phyloP scores from a whole-genome alignment of 345 rosid species.

The Rhodamnia rubescens region DNA sequence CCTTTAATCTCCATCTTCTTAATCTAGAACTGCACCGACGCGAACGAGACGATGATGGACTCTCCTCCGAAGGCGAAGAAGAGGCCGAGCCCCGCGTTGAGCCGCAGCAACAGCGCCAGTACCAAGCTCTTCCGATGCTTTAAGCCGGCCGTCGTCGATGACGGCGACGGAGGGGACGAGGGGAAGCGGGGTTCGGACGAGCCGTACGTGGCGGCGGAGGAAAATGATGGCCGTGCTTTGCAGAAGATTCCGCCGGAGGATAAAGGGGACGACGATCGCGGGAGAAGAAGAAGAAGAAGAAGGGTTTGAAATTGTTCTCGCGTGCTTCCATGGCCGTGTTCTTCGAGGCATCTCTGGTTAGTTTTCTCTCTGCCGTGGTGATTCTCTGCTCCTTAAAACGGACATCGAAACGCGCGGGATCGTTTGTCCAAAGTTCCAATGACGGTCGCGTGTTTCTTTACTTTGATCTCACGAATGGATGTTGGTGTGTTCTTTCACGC shows the following conservation, averaged over 20 bases:
- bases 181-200: not conserved
- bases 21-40: not conserved
- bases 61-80: not conserved
- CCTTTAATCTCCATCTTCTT: not conserved
- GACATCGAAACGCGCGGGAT: not conserved
- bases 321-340: slow-evolving; percentile 20
- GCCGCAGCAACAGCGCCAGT: not conserved
- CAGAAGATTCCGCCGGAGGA: not conserved
- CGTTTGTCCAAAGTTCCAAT: not conserved
- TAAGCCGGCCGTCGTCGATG: not conserved
- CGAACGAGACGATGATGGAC: not conserved
- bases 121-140: not conserved
- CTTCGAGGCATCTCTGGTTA: slow-evolving; percentile 36
- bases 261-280: not conserved
- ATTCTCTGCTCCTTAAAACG: not conserved
- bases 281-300: not conserved
- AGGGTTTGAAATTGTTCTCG: not conserved
- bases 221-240: not conserved
- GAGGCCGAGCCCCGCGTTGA: not conserved
- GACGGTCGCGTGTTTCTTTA: not conserved
- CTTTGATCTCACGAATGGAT: not conserved
- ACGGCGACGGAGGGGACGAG: not conserved
- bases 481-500: not conserved
- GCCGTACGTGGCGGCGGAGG: not conserved
- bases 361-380: not conserved